Percentiles rank a stretch among this genome's conserved stretches.
These are phyloP conservation scores for Salvia sclarea DNA, from an alignment of 305 asterid species.

Conservation along the genomic window DNA sequence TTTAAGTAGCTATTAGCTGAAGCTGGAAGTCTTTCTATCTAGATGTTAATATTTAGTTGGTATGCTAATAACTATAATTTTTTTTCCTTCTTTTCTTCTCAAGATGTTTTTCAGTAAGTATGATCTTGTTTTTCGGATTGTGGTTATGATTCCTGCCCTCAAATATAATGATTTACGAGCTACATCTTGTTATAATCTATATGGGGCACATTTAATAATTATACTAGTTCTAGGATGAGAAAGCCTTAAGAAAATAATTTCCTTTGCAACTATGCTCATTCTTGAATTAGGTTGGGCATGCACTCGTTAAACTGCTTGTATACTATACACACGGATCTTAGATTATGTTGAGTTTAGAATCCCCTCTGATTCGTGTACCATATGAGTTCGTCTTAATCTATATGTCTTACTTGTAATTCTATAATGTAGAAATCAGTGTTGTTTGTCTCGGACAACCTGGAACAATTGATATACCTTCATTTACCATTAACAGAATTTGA, in stretches of 20 bases:
- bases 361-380: not conserved
- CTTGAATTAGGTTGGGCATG: constrained; percentile 55
- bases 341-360: not conserved
- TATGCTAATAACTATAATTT: not conserved
- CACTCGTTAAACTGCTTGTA: too few relatives aligned
- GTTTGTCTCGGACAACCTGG: not conserved
- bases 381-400: not conserved
- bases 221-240: constrained; percentile 38
- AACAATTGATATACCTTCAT: constrained; percentile 1
- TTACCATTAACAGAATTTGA: not conserved
- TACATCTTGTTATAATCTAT: not conserved
- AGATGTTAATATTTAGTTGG: not conserved
- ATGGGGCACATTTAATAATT: not conserved
- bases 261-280: constrained; percentile 55
- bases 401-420: not conserved
- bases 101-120: not conserved
- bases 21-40: not conserved
- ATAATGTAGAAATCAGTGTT: not conserved
- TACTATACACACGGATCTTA: not conserved
- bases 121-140: not conserved
- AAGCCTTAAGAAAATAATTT: constrained; percentile 42
- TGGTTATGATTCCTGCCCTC: not conserved
- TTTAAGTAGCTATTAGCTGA: not conserved
- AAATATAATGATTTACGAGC: not conserved
- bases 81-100: not conserved